Base-by-base conservation (phyloP, 208 protist genomes). In the Ichthyophonus hoferi region DNA sequence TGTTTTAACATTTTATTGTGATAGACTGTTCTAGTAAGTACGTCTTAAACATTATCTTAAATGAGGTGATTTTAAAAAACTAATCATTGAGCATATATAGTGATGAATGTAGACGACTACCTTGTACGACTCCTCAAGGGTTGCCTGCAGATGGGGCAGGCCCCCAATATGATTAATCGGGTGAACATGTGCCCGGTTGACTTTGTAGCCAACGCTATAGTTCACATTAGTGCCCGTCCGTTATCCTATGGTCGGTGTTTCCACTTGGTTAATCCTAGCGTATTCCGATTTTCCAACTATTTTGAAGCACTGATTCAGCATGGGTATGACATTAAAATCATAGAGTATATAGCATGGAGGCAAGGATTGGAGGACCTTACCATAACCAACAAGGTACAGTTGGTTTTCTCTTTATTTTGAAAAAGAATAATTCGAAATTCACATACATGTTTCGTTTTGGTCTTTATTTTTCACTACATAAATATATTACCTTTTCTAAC, bases 51-150 rank as follows among this genome's bases (percentile, higher is more conserved):
- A n/a, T n/a, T n/a, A n/a, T n/a, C n/a, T n/a, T n/a, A n/a, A n/a
- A n/a, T n/a, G n/a, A n/a, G n/a, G n/a, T n/a, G n/a, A n/a, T n/a
- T n/a, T n/a, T n/a, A n/a, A n/a, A n/a, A n/a, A n/a, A n/a, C n/a
- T n/a, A n/a, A n/a, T n/a, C n/a, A n/a, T n/a, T n/a, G n/a, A n/a
- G 24, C 50, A 67, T 24, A 67, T 24, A 67, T 24, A 67, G 90
- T 90, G 0, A 92, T 35, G 37, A 92, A 92, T 34, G 37, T 89
- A 24, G 90, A 92, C 43, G 90, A 92, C 76, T 92, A 90, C 79
- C 87, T 92, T 37, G 78, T 90, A 0, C 90, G 90, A 34, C 42
- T 92, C 12, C 0, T 90, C 40, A 92, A 92, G 39, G 90, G 87
- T 24, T 92, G 90, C 42, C 14, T 90, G 24, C 31, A 92, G 88